Evolutionary conservation across 2,329 filamentous ascomycete species (phyloP).

Genomic region (Dryadomyces quercivorus): DNA sequence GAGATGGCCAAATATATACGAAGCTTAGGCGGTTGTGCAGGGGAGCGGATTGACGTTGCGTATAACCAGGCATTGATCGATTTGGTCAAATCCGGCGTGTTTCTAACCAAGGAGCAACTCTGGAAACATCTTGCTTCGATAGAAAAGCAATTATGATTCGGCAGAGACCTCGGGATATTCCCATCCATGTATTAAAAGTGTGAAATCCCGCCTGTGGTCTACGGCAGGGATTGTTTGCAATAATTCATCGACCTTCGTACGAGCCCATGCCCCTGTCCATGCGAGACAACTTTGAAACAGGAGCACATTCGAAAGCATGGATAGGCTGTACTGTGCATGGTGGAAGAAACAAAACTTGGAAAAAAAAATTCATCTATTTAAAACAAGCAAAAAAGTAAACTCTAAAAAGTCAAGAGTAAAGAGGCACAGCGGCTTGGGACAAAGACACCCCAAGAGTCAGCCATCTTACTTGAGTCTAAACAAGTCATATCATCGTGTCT

Average conservation of each 20-base stretch:
- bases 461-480: background rate
- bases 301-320: background rate
- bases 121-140: background rate
- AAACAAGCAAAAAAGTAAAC: background rate
- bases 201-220: too few species aligned
- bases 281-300: background rate
- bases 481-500: background rate
- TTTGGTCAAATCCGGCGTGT: slow-evolving; percentile 11
- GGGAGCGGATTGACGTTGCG: slow-evolving; percentile 8
- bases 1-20: slow-evolving; percentile 15
- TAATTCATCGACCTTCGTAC: too few species aligned
- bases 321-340: background rate
- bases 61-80: slow-evolving; percentile 13
- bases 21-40: background rate
- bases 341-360: background rate
- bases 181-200: background rate
- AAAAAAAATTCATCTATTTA: background rate
- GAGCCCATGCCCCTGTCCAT: too few species aligned
- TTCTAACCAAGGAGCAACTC: background rate
- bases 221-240: too few species aligned
- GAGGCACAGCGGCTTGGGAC: background rate
- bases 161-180: too few species aligned
- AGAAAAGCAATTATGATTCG: background rate
- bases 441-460: background rate
- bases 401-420: background rate